Evolutionary conservation across 2,329 filamentous ascomycete genomes (phyloP).

Genomic region (Calycina herbarum): DNA sequence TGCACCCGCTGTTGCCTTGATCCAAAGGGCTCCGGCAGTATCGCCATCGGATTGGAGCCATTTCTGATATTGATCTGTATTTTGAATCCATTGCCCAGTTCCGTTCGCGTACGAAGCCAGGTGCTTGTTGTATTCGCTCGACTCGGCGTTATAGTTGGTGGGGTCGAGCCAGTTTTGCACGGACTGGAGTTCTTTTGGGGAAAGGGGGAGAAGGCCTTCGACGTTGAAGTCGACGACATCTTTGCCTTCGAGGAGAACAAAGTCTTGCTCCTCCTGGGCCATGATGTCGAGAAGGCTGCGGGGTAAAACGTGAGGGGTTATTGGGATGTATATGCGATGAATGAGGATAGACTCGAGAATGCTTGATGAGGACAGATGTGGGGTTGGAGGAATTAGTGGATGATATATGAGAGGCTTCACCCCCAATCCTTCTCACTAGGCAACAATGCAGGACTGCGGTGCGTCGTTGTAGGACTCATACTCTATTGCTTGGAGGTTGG

Average conservation of each 20-base stretch:
- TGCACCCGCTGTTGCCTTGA: slow-evolving; percentile 45
- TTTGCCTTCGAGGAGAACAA: slow-evolving; percentile 13
- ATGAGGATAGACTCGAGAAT: neutral
- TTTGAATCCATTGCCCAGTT: slow-evolving; percentile 28
- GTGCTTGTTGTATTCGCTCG: slow-evolving; percentile 27
- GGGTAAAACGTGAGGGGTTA: neutral
- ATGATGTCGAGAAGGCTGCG: neutral
- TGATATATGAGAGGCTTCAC: too few relatives aligned
- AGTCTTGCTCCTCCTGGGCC: slow-evolving; percentile 11
- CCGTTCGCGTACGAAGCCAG: slow-evolving; percentile 20
- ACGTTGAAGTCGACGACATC: slow-evolving; percentile 18
- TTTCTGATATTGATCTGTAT: slow-evolving; percentile 22
- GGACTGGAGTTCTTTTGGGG: neutral
- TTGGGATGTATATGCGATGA: neutral
- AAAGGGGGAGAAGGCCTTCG: slow-evolving; percentile 12
- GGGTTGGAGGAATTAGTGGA: neutral
- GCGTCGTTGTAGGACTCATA: neutral
- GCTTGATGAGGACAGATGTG: neutral
- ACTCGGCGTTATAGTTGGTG: slow-evolving; percentile 24
- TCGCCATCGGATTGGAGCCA: slow-evolving; percentile 30
- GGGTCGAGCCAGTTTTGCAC: slow-evolving; percentile 19
- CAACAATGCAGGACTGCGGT: neutral
- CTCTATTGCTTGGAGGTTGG: neutral
- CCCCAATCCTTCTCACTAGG: neutral
- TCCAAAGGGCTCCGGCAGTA: slow-evolving; percentile 44